Evolutionary conservation across 345 rosid genomes (phyloP).

Genomic region (Pseudoturritis turrita): DNA sequence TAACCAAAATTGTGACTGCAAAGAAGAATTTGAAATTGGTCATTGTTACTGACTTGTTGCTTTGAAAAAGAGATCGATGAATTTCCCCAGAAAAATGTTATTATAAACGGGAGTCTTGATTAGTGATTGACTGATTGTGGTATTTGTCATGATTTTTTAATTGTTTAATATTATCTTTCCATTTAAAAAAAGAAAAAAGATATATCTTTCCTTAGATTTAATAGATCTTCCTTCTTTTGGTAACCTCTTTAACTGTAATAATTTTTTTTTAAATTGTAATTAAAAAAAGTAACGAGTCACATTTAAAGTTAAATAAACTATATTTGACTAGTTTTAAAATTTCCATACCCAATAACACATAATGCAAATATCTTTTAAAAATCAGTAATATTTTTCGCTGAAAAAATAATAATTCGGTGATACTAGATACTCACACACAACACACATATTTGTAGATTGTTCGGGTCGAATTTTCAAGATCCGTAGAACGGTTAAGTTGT

Average conservation of each 20-base stretch:
- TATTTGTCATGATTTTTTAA: neutral
- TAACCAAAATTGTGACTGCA: neutral
- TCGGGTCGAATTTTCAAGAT: too few relatives aligned
- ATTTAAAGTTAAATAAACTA: neutral
- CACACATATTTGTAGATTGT: too few relatives aligned
- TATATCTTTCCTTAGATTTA: too few relatives aligned
- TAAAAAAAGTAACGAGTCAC: neutral
- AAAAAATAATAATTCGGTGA: too few relatives aligned
- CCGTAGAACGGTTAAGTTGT: too few relatives aligned
- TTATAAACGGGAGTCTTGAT: neutral
- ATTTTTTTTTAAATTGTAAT: neutral
- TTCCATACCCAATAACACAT: neutral
- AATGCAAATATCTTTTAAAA: neutral
- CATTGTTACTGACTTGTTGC: slow-evolving; percentile 10
- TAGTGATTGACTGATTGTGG: neutral
- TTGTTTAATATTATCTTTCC: neutral
- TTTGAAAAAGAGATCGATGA: neutral
- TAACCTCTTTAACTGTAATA: neutral
- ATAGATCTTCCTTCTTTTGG: neutral
- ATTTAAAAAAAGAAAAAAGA: too few relatives aligned
- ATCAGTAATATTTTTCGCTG: too few relatives aligned
- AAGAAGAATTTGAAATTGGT: neutral
- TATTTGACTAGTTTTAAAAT: neutral
- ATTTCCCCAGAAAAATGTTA: neutral
- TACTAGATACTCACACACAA: too few relatives aligned